Conservation (phyloP, 371 early-diverging fungal genomes). For the Thermomucor indicae-seudaticae region DNA sequence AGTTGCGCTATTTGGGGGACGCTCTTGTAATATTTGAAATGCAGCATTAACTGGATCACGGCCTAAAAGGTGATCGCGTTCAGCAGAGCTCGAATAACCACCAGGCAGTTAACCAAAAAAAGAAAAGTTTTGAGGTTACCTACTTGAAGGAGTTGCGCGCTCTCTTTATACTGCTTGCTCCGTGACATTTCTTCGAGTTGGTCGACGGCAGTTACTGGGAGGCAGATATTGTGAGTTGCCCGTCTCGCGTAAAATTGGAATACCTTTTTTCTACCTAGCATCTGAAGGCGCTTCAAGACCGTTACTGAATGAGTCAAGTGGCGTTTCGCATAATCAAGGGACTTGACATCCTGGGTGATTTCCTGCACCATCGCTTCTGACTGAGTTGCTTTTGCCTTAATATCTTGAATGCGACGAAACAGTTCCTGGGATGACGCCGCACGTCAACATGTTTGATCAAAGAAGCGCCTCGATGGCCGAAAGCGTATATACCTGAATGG, state of each 20-base stretch:
- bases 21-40: constrained; percentile 72
- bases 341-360: constrained; percentile 93
- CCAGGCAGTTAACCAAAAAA: not conserved
- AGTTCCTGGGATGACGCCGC: constrained; percentile 50
- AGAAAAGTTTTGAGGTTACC: no score
- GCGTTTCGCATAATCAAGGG: constrained; percentile 89
- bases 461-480: not conserved
- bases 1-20: constrained; percentile 75
- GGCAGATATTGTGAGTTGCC: not conserved
- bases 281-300: constrained; percentile 79
- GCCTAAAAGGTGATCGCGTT: constrained; percentile 57
- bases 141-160: constrained; percentile 77
- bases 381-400: constrained; percentile 78
- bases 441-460: not conserved
- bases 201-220: constrained; percentile 69
- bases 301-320: constrained; percentile 83
- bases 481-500: constrained; percentile 56
- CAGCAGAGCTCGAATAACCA: not conserved
- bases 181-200: constrained; percentile 68
- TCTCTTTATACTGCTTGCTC: constrained; percentile 71
- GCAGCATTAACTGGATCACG: constrained; percentile 71
- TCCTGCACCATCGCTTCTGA: constrained; percentile 89
- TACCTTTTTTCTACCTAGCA: constrained; percentile 58
- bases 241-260: not conserved
- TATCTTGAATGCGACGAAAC: constrained; percentile 74